phyloP scores from a whole-genome alignment of 805 yeast species.

The Candida schatavii region DNA sequence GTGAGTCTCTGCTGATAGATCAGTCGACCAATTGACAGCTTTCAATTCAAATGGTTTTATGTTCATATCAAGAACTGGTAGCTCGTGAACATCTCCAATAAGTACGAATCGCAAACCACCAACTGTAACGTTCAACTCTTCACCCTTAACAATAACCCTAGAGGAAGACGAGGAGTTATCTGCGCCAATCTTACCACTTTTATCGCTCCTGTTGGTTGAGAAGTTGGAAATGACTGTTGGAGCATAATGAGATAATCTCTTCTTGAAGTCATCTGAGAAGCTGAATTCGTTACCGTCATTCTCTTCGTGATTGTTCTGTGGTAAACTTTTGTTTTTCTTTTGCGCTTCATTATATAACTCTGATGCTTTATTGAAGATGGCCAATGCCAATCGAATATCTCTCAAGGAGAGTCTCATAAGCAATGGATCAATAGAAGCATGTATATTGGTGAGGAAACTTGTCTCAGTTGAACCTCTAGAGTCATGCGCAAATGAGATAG shows the following conservation, averaged over 20 bases:
- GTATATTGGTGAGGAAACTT: constrained; percentile 59
- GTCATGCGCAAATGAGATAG: constrained; percentile 72
- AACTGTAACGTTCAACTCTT: constrained; percentile 59
- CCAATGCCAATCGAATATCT: constrained; percentile 78
- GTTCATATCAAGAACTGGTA: constrained; percentile 80
- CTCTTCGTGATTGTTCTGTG: constrained; percentile 7
- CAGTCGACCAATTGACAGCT: constrained; percentile 85
- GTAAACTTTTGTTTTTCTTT: constrained; percentile 5
- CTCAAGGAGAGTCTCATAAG: constrained; percentile 78
- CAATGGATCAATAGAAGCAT: constrained; percentile 74
- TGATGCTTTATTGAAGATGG: constrained; percentile 70
- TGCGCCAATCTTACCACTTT: constrained; percentile 9
- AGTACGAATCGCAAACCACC: constrained; percentile 79
- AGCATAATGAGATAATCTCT: constrained; percentile 60
- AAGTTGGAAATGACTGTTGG: constrained; percentile 59
- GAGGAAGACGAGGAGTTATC: constrained; percentile 5
- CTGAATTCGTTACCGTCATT: constrained; percentile 28
- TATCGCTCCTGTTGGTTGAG: constrained; percentile 23
- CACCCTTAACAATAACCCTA: constrained; percentile 56
- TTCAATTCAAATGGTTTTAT: constrained; percentile 64
- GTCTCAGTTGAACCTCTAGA: constrained; percentile 60
- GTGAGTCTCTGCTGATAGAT: constrained; percentile 64
- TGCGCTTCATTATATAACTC: constrained; percentile 40
- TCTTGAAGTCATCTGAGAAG: constrained; percentile 63
- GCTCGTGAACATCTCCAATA: constrained; percentile 87